Base-by-base conservation (phyloP, 371 early-diverging fungal species). In the Lichtheimia ramosa region DNA sequence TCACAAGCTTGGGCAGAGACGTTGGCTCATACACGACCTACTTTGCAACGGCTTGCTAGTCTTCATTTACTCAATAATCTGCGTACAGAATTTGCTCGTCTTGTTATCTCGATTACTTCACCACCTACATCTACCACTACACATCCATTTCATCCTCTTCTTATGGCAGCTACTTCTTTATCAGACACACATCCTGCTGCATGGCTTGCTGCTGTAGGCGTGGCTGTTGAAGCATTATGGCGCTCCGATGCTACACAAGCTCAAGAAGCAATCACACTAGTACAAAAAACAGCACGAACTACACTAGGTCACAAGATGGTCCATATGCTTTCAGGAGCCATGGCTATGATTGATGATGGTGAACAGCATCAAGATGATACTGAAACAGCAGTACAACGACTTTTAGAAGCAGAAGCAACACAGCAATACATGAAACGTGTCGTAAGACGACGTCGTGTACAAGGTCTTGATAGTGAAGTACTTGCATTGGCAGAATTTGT, bases 401-500 rank as follows among this genome's bases (percentile, higher is more conserved):
- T 51, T 12, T 25, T 51, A 2, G 46, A 46, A 18, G 46, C 46
- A 21, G 46, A 46, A 18, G 46, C 46, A 8, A 46, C 46, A 18
- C 46, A 46, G 16, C 46, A 18, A 5, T 46, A 46, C 15, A 46
- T 46, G 46, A 46, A 46, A 16, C 46, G 46, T 21, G n/a, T 46
- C 16, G 46, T 46, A 21, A 4, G 21, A 21, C 46, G 46, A n/a
- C n/a, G 46, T 7, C 46, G 46, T n/a, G 46, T 16, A 7, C 20
- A 51, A 2, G 71, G 67, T 42, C 58, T 77, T 0, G 78, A 74
- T 59, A 70, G 69, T 41, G 66, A 69, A 4, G 70, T 70, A 1
- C 54, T 74, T 48, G 64, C 70, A 0, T 52, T 77, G 7, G 78
- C 75, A 21, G 78, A 77, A 46, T 77, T 77, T 40, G 78, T 77